Evolutionary conservation across 352 stramenopile species (phyloP).

Genomic region (Phytophthora agathidicida): DNA sequence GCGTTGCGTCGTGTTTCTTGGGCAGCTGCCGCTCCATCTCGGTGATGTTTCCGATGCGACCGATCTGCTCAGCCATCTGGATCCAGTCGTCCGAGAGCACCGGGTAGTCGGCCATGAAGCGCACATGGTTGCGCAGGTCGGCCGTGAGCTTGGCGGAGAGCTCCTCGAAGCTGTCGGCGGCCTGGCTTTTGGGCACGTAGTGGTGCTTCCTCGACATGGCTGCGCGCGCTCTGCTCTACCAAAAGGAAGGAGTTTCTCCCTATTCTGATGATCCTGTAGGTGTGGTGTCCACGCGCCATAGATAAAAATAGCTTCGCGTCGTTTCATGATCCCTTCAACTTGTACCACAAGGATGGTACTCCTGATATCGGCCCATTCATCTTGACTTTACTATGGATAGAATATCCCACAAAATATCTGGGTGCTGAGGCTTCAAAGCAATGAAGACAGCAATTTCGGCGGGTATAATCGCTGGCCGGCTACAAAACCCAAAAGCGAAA

Average conservation of each 20-base stretch:
- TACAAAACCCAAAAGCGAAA: no score
- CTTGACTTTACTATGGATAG: no score
- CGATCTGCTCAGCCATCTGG: slow-evolving; percentile 89
- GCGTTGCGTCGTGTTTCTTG: slow-evolving; percentile 85
- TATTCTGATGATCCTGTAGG: no score
- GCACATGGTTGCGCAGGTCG: slow-evolving; percentile 87
- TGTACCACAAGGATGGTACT: no score
- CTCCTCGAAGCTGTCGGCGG: slow-evolving; percentile 77
- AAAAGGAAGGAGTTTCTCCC: slow-evolving; percentile 34
- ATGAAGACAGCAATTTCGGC: slow-evolving; percentile 2
- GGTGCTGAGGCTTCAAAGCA: no score
- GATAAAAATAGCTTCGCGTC: slow-evolving; percentile 17
- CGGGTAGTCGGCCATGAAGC: slow-evolving; percentile 87
- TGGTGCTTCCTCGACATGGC: slow-evolving; percentile 56
- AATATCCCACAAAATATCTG: no score
- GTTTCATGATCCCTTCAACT: not conserved
- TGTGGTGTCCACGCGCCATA: slow-evolving; percentile 5
- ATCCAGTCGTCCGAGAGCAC: slow-evolving; percentile 90
- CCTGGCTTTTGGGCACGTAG: slow-evolving; percentile 64
- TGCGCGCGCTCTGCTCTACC: slow-evolving; percentile 49
- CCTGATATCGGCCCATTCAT: no score
- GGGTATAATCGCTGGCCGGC: no score
- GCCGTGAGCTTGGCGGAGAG: slow-evolving; percentile 86
- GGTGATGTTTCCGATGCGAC: slow-evolving; percentile 88
- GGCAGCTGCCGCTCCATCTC: slow-evolving; percentile 87